Evolutionary conservation across 176 grass and related monocot species (phyloP), one percentile per base, ranked within the genome.

Genomic region (Pontederia crassipes): DNA sequence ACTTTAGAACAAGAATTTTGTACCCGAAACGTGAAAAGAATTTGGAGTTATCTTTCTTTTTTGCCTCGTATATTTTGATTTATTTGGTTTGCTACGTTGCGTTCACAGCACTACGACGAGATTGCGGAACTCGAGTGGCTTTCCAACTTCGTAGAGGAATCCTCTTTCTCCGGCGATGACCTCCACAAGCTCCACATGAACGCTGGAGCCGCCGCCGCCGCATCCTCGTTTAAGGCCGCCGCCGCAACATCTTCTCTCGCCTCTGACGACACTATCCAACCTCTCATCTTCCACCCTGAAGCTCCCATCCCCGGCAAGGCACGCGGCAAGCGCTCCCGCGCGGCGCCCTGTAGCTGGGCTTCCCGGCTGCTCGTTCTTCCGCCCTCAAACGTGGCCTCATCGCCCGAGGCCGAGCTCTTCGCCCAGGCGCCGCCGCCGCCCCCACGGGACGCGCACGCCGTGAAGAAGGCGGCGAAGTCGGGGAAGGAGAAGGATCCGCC

Each of bases 101-200:
- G 80, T 16, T 40, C 4, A 10, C 75, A 77, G 77, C 86, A 95
- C 81, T 86, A 86, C 64, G 90, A 89, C 27, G 86, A 84, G 49
- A 1, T 95, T 70, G 83, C 75, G 58, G 86, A 95, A 72, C 69
- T 95, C 47, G 90, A 95, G 84, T 95, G 86, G 90, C 72, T 95
- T 1, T 89, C 90, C 17, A 89, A 83, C 53, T 89, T 89, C 61
- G 81, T 89, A 59, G 82, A 60, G 16, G 78, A 80, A 0, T 86
- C 81, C 3, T 52, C 17, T 27, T 89, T 89, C 72, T 79, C 86
- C 55, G 79, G 57, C 52, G 86, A 95, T 59, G 86, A 95, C 49
- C 80, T 95, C 11, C 77, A 95, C 62, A 89, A 95, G 82, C 77
- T 89, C 54, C 83, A 89, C 64, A 80, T 95, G 64, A 84, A 89